These are phyloP conservation scores for Solanum boliviense DNA, from an alignment of 257 asterid genomes.

Conservation along the genomic window DNA sequence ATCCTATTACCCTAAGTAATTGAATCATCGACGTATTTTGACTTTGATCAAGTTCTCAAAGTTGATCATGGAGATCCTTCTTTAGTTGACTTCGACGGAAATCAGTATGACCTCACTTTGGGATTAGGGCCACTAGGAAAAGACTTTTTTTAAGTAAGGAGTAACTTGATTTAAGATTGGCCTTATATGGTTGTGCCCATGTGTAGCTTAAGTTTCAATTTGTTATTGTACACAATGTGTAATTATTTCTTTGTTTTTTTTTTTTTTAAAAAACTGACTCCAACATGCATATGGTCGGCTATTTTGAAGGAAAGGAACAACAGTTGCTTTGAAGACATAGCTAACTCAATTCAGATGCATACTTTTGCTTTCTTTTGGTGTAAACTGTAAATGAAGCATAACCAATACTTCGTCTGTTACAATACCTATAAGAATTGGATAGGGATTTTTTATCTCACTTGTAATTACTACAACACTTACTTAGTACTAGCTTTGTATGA, in stretches of 20 bases:
- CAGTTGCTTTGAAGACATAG: neutral
- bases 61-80: neutral
- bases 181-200: neutral
- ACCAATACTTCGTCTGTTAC: neutral
- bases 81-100: no score
- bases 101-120: neutral
- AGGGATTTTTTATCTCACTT: neutral
- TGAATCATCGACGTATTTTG: neutral
- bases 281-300: neutral
- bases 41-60: neutral
- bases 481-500: neutral
- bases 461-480: neutral
- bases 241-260: no score
- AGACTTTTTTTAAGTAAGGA: neutral
- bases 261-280: neutral
- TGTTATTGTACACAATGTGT: neutral
- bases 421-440: neutral
- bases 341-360: neutral
- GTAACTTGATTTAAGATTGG: neutral
- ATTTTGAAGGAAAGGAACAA: neutral
- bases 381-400: neutral
- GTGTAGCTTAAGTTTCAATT: neutral
- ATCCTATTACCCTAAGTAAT: neutral
- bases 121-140: neutral
- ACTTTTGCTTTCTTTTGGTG: neutral